Evolutionary conservation across 257 asterid genomes (phyloP).

Genomic region (Gentiana dahurica): DNA sequence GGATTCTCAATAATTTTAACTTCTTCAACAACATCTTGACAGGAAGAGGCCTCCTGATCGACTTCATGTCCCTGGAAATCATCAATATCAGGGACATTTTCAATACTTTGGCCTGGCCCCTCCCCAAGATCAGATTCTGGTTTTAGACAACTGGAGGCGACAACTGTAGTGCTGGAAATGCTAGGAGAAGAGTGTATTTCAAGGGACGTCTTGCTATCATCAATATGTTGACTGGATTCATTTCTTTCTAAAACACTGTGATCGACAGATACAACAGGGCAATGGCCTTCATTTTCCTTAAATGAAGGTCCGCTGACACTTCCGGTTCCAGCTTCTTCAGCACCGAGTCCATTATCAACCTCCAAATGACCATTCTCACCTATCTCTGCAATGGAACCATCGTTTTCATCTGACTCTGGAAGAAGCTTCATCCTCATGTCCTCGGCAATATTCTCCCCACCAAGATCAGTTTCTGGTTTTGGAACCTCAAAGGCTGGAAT

Average conservation of each 20-base stretch:
- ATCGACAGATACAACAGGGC: conserved; percentile 3
- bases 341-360: neutral
- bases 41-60: neutral
- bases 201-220: conserved; percentile 11
- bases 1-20: neutral
- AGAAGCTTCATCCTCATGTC: neutral
- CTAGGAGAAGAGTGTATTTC: conserved; percentile 6
- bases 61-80: neutral
- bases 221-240: neutral
- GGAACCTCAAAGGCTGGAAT: too few relatives aligned
- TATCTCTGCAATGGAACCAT: neutral
- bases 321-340: neutral
- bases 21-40: neutral
- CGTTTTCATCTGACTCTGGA: neutral
- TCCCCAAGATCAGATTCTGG: conserved; percentile 8
- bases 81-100: neutral
- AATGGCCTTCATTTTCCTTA: neutral
- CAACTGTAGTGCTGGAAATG: neutral
- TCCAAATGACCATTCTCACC: conserved; percentile 1
- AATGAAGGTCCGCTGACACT: neutral
- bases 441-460: too few relatives aligned
- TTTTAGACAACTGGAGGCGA: conserved; percentile 13
- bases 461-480: neutral
- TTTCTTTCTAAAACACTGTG: conserved; percentile 1
- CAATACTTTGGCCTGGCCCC: conserved; percentile 3